These are phyloP conservation scores for Myxozyma kluyveri DNA, from an alignment of 805 yeast genomes.

Conservation along the genomic window DNA sequence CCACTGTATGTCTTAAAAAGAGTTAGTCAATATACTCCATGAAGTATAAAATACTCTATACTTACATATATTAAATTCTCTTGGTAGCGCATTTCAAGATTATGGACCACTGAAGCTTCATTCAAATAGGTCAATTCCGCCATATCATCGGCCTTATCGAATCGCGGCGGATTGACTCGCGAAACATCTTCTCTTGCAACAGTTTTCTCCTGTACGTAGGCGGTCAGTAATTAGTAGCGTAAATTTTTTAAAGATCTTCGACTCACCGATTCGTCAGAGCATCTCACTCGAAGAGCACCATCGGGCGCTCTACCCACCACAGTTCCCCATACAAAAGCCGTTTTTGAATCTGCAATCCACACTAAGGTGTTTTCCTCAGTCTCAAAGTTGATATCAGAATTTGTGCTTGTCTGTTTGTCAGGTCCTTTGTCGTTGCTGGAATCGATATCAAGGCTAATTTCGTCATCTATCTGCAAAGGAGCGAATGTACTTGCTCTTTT, in stretches of 20 bases:
- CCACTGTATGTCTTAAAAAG: slow-evolving; percentile 87
- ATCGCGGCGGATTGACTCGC: slow-evolving; percentile 82
- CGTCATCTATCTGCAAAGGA: neutral
- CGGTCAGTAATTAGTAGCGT: slow-evolving; percentile 14
- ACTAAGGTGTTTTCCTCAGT: slow-evolving; percentile 58
- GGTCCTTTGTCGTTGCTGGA: too few species aligned
- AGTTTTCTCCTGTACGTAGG: slow-evolving; percentile 36
- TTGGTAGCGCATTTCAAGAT: slow-evolving; percentile 69
- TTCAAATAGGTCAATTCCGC: slow-evolving; percentile 91
- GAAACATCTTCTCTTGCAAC: slow-evolving; percentile 50
- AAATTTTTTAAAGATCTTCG: neutral
- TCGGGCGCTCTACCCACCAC: slow-evolving; percentile 47
- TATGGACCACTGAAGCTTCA: slow-evolving; percentile 92
- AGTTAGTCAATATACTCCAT: neutral
- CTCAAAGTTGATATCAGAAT: too few species aligned
- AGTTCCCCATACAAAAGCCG: slow-evolving; percentile 60
- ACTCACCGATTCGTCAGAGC: slow-evolving; percentile 42
- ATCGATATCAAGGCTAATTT: slow-evolving; percentile 15
- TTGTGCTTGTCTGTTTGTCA: too few species aligned
- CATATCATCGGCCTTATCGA: slow-evolving; percentile 90
- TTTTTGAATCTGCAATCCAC: slow-evolving; percentile 67
- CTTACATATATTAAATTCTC: slow-evolving; percentile 59
- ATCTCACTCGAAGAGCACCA: slow-evolving; percentile 42
- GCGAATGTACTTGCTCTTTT: too few species aligned
- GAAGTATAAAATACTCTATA: neutral